Percentiles rank a stretch among this genome's conserved stretches.
Conservation (phyloP, 345 rosid species). For the Tarenaya hassleriana region DNA sequence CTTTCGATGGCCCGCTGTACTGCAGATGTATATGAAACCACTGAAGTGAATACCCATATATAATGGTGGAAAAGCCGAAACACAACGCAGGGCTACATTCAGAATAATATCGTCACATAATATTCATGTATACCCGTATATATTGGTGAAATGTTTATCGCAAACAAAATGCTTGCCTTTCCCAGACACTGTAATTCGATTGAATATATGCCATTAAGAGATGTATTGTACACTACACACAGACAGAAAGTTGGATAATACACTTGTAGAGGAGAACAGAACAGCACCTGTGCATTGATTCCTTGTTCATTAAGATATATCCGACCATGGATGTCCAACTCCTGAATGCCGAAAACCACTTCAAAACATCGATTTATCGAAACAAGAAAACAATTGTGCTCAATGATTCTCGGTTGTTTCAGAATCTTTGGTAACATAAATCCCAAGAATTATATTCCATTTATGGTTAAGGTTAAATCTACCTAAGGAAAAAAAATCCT, state of each 20-base stretch:
- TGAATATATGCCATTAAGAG: too few species aligned
- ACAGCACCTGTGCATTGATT: constrained; percentile 85
- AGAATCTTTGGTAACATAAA: too few species aligned
- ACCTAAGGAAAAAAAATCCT: too few species aligned
- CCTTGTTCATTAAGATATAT: constrained; percentile 86
- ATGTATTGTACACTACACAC: too few species aligned
- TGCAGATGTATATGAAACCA: constrained; percentile 36
- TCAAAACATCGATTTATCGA: constrained; percentile 5
- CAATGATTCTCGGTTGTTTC: neutral
- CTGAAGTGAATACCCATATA: constrained; percentile 16
- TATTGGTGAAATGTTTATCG: neutral
- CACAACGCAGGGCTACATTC: too few species aligned
- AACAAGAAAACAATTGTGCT: neutral
- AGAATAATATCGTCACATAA: too few species aligned
- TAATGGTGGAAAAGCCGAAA: too few species aligned
- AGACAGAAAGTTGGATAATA: neutral
- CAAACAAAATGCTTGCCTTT: constrained; percentile 18
- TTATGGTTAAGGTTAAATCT: too few species aligned
- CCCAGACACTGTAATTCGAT: too few species aligned
- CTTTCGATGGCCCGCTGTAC: constrained; percentile 85
- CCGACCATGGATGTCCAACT: constrained; percentile 65
- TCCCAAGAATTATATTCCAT: too few species aligned
- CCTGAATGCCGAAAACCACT: constrained; percentile 28
- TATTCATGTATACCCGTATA: neutral
- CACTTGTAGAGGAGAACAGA: constrained; percentile 6